Conservation (phyloP, 2,329 filamentous ascomycete genomes). For the Penicillium sp. region DNA sequence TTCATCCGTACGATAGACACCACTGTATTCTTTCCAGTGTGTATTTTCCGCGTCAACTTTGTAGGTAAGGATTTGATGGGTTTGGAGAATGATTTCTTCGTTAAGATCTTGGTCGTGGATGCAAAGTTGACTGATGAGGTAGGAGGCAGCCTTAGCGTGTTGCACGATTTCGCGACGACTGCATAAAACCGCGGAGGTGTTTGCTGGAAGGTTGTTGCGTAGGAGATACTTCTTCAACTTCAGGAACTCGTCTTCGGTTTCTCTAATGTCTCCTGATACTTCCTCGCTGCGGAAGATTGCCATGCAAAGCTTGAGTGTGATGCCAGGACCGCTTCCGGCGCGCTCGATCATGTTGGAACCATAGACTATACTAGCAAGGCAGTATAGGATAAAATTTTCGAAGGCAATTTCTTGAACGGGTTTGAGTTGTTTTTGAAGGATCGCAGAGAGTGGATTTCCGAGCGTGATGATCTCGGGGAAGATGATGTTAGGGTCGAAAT, state of each 20-base stretch:
- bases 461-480: not conserved
- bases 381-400: constrained; percentile 3
- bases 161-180: constrained; percentile 6
- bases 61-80: constrained; percentile 1
- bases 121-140: not conserved
- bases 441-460: not conserved
- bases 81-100: constrained; percentile 6
- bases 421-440: not conserved
- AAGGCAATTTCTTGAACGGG: not conserved
- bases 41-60: not conserved
- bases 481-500: constrained; percentile 1
- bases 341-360: constrained; percentile 12
- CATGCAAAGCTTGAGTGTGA: constrained; percentile 9
- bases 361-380: constrained; percentile 7
- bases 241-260: too few relatives aligned
- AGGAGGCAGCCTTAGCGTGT: constrained; percentile 2
- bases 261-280: too few relatives aligned
- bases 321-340: not conserved
- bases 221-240: not conserved
- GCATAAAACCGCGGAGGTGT: not conserved
- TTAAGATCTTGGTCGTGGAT: too few relatives aligned
- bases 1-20: constrained; percentile 6
- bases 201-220: not conserved
- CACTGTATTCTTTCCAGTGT: constrained; percentile 7
- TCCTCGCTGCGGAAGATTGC: constrained; percentile 3